Evolutionary conservation across 345 rosid species (phyloP).

Genomic region (Diplotaxis tenuifolia): DNA sequence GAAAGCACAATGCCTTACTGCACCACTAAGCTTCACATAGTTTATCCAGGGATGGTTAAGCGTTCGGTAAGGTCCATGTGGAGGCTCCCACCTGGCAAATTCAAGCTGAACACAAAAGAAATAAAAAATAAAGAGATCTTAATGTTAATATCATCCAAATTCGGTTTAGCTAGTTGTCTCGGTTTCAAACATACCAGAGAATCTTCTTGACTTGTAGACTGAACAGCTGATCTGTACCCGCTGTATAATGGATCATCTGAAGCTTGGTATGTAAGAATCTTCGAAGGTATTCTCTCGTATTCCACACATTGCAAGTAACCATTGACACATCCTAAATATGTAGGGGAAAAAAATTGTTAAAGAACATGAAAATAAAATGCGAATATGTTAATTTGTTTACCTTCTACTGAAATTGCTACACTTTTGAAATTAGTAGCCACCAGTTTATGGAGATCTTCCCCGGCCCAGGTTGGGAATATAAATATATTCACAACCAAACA

Average conservation of each 20-base stretch:
- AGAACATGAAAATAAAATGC: background rate
- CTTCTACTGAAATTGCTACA: constrained; percentile 81
- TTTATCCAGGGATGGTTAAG: constrained; percentile 74
- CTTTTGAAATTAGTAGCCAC: constrained; percentile 72
- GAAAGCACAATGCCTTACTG: constrained; percentile 86
- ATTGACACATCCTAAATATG: constrained; percentile 60
- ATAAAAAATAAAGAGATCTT: background rate
- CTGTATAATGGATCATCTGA: constrained; percentile 74
- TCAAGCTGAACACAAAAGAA: constrained; percentile 47
- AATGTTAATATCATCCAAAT: background rate
- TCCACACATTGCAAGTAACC: constrained; percentile 70
- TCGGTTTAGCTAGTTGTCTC: background rate
- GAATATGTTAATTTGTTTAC: constrained; percentile 31
- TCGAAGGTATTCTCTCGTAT: too few species aligned
- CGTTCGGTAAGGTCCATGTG: constrained; percentile 73
- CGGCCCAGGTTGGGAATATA: constrained; percentile 81
- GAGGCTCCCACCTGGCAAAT: constrained; percentile 88
- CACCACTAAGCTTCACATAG: constrained; percentile 72
- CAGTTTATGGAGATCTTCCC: constrained; percentile 80
- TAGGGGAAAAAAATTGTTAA: background rate
- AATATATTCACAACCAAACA: constrained; percentile 59
- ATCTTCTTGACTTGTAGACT: constrained; percentile 77
- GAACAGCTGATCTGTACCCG: constrained; percentile 75
- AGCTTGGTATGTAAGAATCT: constrained; percentile 77
- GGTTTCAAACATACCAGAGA: constrained; percentile 48